These are phyloP conservation scores for Starmerella bombicola DNA, from an alignment of 805 yeast genomes.

Conservation along the genomic window DNA sequence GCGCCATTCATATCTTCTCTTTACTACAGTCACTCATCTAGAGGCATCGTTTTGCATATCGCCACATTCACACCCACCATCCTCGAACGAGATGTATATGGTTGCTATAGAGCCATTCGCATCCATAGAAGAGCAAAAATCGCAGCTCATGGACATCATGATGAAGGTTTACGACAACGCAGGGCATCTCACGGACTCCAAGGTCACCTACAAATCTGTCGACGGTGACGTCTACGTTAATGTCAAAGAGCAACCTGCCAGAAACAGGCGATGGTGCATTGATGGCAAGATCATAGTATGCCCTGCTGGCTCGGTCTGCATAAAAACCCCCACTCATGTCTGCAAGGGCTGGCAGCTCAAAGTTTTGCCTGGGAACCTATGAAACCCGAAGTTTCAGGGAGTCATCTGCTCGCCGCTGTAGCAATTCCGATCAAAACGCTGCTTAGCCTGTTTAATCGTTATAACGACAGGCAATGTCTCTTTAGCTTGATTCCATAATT, in stretches of 20 bases:
- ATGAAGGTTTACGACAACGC: conserved; percentile 46
- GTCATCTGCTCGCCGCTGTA: no score
- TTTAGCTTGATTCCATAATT: no score
- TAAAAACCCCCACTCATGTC: conserved; percentile 17
- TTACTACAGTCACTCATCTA: conserved; percentile 43
- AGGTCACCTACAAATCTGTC: conserved; percentile 38
- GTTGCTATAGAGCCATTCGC: conserved; percentile 34
- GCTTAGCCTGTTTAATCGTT: no score
- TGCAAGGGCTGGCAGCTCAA: conserved; percentile 27
- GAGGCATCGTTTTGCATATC: conserved; percentile 53
- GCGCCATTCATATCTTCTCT: conserved; percentile 44
- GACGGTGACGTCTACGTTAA: conserved; percentile 10
- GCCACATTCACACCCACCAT: conserved; percentile 41
- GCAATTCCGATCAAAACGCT: no score
- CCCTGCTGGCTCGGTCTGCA: conserved; percentile 21
- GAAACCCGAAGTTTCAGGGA: no score
- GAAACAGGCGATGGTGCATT: conserved; percentile 45
- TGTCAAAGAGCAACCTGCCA: conserved; percentile 25
- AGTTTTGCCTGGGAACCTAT: conserved; percentile 1
- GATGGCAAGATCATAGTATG: conserved; percentile 46
- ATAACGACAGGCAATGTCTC: no score
- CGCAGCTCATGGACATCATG: conserved; percentile 43
- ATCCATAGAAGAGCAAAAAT: conserved; percentile 16
- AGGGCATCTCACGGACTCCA: conserved; percentile 37
- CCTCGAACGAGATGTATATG: conserved; percentile 33